Base-by-base conservation (phyloP, 108 stramenopile species). In the Nitzschia sp. region DNA sequence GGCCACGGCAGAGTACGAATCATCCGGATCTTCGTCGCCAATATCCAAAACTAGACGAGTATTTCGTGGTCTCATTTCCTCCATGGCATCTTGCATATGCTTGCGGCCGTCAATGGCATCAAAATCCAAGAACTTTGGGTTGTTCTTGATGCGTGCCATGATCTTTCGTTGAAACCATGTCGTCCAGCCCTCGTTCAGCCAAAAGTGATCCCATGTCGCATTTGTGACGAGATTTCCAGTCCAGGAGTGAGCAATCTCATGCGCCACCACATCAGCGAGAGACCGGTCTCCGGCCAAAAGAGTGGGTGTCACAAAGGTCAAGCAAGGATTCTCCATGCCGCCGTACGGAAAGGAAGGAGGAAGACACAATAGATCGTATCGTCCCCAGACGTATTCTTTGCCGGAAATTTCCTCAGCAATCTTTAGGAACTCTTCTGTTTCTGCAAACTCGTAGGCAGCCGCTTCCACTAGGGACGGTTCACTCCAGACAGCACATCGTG, bases 111-210 rank as follows among this genome's bases (percentile, higher is more conserved):
- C 86, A 63, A 92, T 85, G 19, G 92, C 89, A 79, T 93, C 91
- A 72, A 97, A 92, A 44, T 90, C 90, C 53, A 95, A 80, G 46
- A 90, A 86, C 41, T 79, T 82, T 11, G 74, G 77, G 41, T 85
- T 58, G 4, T 85, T 80, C 47, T 85, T 64, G 33, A 93, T 86
- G 26, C 65, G 72, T 1, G 83, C 84, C 95, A 97, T 98, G 67
- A 99, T 97, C 68, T 97, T 97, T 6, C 99, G 81, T 80, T 99
- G 91, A 6, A 98, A 84, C 90, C 97, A 98, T 31, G 89, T 89
- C 6, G 99, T 99, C 94, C 96, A 98, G 22, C 99, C 99, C 63
- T 99, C 99, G 69, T 99, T 99, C 28, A 99, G 77, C 98, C 98
- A 98, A 66, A 97, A 97, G 59, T 96, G 85, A 45, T 78, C 81